Base-by-base conservation (phyloP, 768 basidiomycete species). In the Boletus speciosus region DNA sequence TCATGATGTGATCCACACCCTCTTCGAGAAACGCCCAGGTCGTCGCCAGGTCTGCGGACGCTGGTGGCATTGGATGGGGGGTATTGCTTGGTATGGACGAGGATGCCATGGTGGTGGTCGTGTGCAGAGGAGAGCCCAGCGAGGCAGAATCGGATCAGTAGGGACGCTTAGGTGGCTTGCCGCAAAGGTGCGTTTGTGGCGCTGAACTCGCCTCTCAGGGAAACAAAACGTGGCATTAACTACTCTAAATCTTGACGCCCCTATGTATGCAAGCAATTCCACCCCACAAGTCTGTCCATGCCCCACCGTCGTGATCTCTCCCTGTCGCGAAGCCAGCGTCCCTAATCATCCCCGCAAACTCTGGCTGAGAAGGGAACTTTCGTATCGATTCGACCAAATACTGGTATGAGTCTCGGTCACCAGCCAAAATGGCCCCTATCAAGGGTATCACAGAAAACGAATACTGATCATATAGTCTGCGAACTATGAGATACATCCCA, bases 371-470 rank as follows among this genome's bases (percentile, higher is more conserved):
- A 27, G 95, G 95, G 77, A 98, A 98, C 61, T 83, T 84, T 39
- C 93, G 88, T 63, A 99, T 98, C 11, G 94, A 97, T 71, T 99
- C 97, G 40, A 98, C 93, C 41, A 99, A 81, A 70, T 99, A 98
- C 69, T 98, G 94, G 71, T 99, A 99, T 6, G 94, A 96, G 21
- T 84, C 88, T 21, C 96, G 81, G 72, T 99, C 96, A 0, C 90
- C 90, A 10, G 94, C 91, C n/a, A 99, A 76, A 61, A 99, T 90
- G 19, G 93, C 96, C n/a, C 97, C 97, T 43, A 99, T 74, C 19
- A 96, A 76, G 3, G 97, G 97, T 65, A 99, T 97, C 56, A 98
- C 81, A 0, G 89, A 84, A 79, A 99, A 99, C 1, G 95, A 98
- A 67, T 96, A 98, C 58, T 92, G 86, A 60, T 95, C 90, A 71